Base-by-base conservation (phyloP, 202 grass and related monocot genomes). In the Brachypodium distachyon region DNA sequence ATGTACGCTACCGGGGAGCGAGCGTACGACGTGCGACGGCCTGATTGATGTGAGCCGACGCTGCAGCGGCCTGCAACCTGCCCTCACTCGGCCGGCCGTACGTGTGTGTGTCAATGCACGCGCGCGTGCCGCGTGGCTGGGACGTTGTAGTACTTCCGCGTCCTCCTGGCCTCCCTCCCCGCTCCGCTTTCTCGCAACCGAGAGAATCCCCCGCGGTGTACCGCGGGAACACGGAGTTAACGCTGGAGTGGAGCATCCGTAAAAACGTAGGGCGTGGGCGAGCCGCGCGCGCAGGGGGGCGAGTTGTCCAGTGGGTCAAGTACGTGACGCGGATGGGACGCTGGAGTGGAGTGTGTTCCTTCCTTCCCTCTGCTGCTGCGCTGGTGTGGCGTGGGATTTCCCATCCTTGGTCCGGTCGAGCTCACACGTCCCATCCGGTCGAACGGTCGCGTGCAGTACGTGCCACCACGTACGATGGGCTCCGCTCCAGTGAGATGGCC, bases 391-490 rank as follows among this genome's bases (percentile, higher is more conserved):
- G 52, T 34, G 53, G 64, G 51, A 57, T 53, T 16, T 56, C 31
- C 0, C n/a, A n/a, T n/a, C 55, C 10, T 38, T 23, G 7, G 37
- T 22, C 40, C 31, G 73, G 23, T 77, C 38, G 12, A 14, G 12
- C 83, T 67, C 72, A 71, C 21, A 42, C 78, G 73, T 82, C 79
- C 73, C 73, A 31, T 82, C 78, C 18, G 22, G 64, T 82, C 78
- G 29, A 42, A 12, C 16, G 10, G 38, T 64, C 36, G 61, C 19
- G 53, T 70, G 38, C 52, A n/a, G n/a, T n/a, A n/a, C 33, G 28
- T 46, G 50, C 21, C 51, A 8, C 64, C n/a, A n/a, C n/a, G n/a
- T n/a, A n/a, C n/a, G n/a, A n/a, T n/a, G n/a, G n/a, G n/a, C n/a
- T n/a, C n/a, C 7, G 34, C 34, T 37, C 54, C 26, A 57, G 26